These are phyloP conservation scores for Stygiomarasmius scandens DNA, from an alignment of 1,284 basidiomycete species.

Conservation along the genomic window DNA sequence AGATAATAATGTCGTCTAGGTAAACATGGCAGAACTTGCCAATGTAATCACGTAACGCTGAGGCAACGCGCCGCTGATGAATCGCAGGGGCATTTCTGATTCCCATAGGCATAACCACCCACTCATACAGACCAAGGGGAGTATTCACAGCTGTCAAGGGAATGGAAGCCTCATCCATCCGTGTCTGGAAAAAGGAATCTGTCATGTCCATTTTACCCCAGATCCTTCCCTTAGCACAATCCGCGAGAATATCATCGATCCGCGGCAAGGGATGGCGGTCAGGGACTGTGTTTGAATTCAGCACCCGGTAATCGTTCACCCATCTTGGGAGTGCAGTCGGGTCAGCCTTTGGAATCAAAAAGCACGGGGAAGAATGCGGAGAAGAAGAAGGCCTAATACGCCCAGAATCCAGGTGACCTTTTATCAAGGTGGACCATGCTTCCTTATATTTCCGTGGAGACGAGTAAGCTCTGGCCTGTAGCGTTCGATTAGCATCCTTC, in stretches of 20 bases:
- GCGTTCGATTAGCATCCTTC: constrained; percentile 24
- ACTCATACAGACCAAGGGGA: constrained; percentile 35
- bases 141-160: constrained; percentile 32
- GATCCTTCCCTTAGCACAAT: constrained; percentile 29
- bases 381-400: constrained; percentile 28
- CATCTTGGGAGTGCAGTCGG: constrained; percentile 31
- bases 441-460: constrained; percentile 30
- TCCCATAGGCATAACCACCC: constrained; percentile 38
- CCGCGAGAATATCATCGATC: constrained; percentile 31
- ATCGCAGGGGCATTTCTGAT: constrained; percentile 32
- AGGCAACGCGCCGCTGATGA: constrained; percentile 31
- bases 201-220: constrained; percentile 38
- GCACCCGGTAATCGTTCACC: constrained; percentile 37
- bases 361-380: constrained; percentile 29
- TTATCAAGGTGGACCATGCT: constrained; percentile 27
- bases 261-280: constrained; percentile 34
- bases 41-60: constrained; percentile 26
- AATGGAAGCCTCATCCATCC: constrained; percentile 33
- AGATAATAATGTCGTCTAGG: constrained; percentile 40
- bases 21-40: constrained; percentile 20
- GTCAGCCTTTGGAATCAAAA: constrained; percentile 37
- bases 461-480: constrained; percentile 21
- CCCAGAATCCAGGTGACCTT: constrained; percentile 30
- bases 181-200: constrained; percentile 42
- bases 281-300: constrained; percentile 37